A percentile compares a stretch with the other conserved stretches of the same genome.
Evolutionary conservation across 768 basidiomycete species (phyloP).

Genomic region (Tubosaeta sp.): DNA sequence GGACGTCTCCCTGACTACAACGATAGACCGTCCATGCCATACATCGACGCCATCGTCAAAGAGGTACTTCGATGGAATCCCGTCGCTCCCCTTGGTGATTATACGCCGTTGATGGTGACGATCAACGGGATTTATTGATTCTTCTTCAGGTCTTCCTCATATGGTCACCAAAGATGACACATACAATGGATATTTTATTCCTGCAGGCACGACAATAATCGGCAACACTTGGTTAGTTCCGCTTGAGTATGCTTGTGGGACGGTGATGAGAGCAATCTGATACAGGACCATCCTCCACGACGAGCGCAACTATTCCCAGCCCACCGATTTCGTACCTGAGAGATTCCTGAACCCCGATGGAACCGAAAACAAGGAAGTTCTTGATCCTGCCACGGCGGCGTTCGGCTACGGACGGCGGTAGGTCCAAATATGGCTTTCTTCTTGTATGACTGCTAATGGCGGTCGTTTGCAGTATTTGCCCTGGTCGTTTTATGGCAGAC

Average conservation of each 20-base stretch:
- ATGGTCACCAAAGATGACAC: constrained; percentile 31
- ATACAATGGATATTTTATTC: constrained; percentile 31
- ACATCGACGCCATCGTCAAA: constrained; percentile 28
- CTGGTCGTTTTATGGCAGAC: constrained; percentile 43
- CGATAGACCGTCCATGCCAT: constrained; percentile 24
- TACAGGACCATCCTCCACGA: constrained; percentile 39
- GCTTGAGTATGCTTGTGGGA: neutral
- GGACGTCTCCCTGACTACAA: constrained; percentile 31
- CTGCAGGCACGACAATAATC: constrained; percentile 45
- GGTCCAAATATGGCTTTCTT: neutral
- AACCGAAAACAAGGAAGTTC: constrained; percentile 28
- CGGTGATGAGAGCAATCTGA: constrained; percentile 5
- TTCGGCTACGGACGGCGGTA: constrained; percentile 38
- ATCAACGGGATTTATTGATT: constrained; percentile 9
- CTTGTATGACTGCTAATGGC: neutral
- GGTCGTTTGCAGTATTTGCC: constrained; percentile 31
- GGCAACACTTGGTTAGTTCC: constrained; percentile 53
- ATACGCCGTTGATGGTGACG: constrained; percentile 9
- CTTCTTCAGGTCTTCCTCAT: constrained; percentile 27
- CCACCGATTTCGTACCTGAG: constrained; percentile 35
- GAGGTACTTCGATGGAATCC: constrained; percentile 32
- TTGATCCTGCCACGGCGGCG: constrained; percentile 27
- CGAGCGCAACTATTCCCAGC: constrained; percentile 30
- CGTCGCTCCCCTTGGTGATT: constrained; percentile 31
- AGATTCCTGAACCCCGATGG: constrained; percentile 38